phyloP scores from a whole-genome alignment of 169 alveolate genomes.

The Theileria parva region DNA sequence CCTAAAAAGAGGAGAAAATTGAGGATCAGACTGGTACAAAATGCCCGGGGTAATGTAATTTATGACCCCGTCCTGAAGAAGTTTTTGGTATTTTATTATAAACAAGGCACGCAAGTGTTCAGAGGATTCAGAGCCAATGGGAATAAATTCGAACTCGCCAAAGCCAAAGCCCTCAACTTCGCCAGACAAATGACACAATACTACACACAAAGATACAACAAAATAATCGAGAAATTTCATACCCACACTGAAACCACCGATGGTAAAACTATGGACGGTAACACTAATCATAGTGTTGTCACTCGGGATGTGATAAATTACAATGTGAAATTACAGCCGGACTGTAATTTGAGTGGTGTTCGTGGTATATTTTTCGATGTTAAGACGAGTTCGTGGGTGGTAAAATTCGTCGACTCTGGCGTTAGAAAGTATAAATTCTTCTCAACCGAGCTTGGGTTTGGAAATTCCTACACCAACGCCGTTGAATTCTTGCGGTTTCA shows the following conservation, averaged over 20 bases:
- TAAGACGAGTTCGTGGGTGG: slow-evolving; percentile 67
- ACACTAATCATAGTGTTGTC: too few relatives aligned
- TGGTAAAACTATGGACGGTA: too few relatives aligned
- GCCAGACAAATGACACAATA: slow-evolving; percentile 69
- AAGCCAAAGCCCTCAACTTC: slow-evolving; percentile 65
- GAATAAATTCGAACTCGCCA: slow-evolving; percentile 62
- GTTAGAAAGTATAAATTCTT: slow-evolving; percentile 70
- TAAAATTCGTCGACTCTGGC: slow-evolving; percentile 71
- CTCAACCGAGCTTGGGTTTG: slow-evolving; percentile 68
- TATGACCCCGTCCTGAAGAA: slow-evolving; percentile 68
- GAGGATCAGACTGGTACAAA: slow-evolving; percentile 71
- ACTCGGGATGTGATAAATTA: slow-evolving; percentile 54
- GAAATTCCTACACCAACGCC: slow-evolving; percentile 70
- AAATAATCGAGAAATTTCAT: not conserved
- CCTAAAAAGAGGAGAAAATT: slow-evolving; percentile 69
- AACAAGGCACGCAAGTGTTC: slow-evolving; percentile 77
- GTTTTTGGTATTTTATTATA: slow-evolving; percentile 71
- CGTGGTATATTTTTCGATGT: slow-evolving; percentile 75
- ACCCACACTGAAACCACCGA: too few relatives aligned
- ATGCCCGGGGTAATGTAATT: slow-evolving; percentile 72
- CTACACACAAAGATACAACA: slow-evolving; percentile 33
- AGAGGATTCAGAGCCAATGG: slow-evolving; percentile 65
- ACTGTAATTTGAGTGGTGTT: slow-evolving; percentile 74
- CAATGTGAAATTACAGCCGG: slow-evolving; percentile 69
- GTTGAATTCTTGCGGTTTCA: slow-evolving; percentile 69